Evolutionary conservation across 306 rosid genomes (phyloP).

Genomic region (Prunus mume): DNA sequence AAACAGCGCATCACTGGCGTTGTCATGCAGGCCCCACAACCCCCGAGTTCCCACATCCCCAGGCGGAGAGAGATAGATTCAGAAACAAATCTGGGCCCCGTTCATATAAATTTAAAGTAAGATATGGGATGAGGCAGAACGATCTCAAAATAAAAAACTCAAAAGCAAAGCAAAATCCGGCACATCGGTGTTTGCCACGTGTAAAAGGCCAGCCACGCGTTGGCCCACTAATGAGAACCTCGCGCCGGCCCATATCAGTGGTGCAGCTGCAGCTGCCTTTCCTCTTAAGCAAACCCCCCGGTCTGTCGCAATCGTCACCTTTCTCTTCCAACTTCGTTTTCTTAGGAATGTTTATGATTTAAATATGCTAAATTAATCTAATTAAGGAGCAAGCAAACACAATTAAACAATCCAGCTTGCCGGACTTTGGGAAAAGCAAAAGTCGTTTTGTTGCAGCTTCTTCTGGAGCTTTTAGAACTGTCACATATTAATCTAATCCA

Average conservation of each 20-base stretch:
- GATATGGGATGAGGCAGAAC: background rate
- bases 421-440: conserved; percentile 4
- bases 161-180: background rate
- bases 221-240: conserved; percentile 8
- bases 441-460: background rate
- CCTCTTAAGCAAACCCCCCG: background rate
- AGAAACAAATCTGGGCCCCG: background rate
- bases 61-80: background rate
- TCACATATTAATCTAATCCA: background rate
- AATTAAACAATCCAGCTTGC: conserved; percentile 8
- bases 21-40: background rate
- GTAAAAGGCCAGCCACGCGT: background rate
- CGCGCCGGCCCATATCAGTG: background rate
- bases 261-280: background rate
- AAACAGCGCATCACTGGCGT: background rate
- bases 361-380: background rate
- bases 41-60: background rate
- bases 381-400: background rate
- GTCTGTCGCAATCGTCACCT: background rate
- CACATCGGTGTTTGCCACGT: background rate
- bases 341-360: background rate
- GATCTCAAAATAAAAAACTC: background rate
- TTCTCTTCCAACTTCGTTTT: background rate
- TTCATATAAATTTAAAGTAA: background rate
- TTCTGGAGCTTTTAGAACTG: background rate